Evolutionary conservation across 305 asterid genomes (phyloP).

Genomic region (Ilex paraguariensis): DNA sequence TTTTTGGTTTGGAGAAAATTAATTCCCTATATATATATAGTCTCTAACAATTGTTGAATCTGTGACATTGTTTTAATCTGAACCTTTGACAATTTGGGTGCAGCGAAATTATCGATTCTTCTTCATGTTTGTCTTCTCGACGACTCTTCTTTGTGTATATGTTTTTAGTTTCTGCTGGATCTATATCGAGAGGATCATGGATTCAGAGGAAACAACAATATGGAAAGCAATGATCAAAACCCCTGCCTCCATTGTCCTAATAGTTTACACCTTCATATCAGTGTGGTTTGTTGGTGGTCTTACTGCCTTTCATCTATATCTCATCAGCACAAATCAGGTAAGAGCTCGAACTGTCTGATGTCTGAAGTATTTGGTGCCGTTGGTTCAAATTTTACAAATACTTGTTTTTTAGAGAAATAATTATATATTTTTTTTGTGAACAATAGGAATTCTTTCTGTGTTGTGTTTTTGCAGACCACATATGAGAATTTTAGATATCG

Average conservation of each 20-base stretch:
- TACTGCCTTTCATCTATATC: conserved; percentile 86
- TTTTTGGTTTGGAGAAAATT: no score
- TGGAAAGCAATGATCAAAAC: conserved; percentile 92
- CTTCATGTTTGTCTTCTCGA: conserved; percentile 96
- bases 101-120: conserved; percentile 98
- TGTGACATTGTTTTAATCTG: not conserved
- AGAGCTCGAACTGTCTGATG: not conserved
- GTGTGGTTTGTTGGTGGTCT: conserved; percentile 99
- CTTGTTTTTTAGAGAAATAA: no score
- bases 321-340: conserved; percentile 92
- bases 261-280: conserved; percentile 75
- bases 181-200: conserved; percentile 69
- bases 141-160: conserved; percentile 85
- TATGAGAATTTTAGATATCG: conserved; percentile 93
- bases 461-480: conserved; percentile 59
- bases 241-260: conserved; percentile 86
- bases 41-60: no score
- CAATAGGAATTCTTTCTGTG: not conserved
- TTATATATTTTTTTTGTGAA: not conserved
- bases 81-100: conserved; percentile 19
- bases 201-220: conserved; percentile 46
- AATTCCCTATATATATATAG: no score
- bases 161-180: conserved; percentile 92
- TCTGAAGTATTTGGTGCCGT: no score
- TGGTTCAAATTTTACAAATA: no score